Percentiles rank a stretch among this genome's conserved stretches.
These are phyloP conservation scores for Neopestalotiopsis sp. DNA, from an alignment of 2,329 filamentous ascomycete genomes.

Conservation along the genomic window DNA sequence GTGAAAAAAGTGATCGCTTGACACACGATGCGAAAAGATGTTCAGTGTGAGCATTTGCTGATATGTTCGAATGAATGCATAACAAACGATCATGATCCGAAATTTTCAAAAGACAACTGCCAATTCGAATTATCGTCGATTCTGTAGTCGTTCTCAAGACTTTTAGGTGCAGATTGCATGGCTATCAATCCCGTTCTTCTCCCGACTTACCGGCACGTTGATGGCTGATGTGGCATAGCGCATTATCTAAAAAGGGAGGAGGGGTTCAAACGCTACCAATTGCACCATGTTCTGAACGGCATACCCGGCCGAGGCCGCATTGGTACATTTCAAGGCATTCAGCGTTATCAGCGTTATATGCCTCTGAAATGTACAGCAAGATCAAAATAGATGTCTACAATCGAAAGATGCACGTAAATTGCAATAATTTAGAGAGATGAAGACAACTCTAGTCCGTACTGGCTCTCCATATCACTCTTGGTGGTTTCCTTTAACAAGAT, in stretches of 20 bases:
- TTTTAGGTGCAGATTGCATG: background rate
- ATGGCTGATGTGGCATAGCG: constrained; percentile 11
- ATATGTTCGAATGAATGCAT: background rate
- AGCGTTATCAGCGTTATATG: background rate
- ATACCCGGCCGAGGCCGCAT: background rate
- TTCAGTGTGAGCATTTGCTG: background rate
- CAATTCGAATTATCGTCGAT: no score
- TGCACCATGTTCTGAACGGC: background rate
- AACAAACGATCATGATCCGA: no score
- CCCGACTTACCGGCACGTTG: background rate
- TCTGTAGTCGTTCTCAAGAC: no score
- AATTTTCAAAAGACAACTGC: no score
- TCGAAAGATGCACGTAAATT: no score
- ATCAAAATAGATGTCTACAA: no score
- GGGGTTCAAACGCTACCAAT: background rate
- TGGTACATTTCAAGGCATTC: background rate
- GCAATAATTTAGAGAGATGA: no score
- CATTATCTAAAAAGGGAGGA: background rate
- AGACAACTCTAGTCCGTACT: no score
- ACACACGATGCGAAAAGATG: background rate
- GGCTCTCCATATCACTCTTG: no score
- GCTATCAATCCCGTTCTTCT: background rate
- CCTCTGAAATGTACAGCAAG: no score
- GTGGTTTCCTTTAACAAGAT: no score
- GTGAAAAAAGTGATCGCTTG: background rate